These are phyloP conservation scores for Candida boidinii DNA, from an alignment of 805 yeast genomes.

Conservation along the genomic window DNA sequence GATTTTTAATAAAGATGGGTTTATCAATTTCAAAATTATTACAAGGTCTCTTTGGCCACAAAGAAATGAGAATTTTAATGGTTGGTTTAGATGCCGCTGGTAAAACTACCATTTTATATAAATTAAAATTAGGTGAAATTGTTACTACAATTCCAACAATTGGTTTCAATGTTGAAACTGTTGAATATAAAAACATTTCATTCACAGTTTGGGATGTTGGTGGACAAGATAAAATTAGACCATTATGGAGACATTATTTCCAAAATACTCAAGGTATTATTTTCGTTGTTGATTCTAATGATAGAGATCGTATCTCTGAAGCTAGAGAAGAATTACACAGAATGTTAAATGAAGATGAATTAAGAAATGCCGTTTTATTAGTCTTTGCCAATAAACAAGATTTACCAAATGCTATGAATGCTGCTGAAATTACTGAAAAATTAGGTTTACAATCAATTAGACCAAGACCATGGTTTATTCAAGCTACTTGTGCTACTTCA, in stretches of 20 bases:
- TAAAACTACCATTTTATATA: constrained; percentile 93
- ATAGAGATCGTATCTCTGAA: constrained; percentile 95
- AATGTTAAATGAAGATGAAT: constrained; percentile 97
- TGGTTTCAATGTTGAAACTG: constrained; percentile 96
- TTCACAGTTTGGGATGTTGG: constrained; percentile 99
- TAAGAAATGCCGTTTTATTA: constrained; percentile 89
- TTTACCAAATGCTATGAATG: constrained; percentile 98
- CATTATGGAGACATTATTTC: constrained; percentile 98
- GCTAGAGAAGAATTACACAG: constrained; percentile 98
- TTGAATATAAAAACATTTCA: constrained; percentile 92
- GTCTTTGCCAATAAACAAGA: constrained; percentile 98
- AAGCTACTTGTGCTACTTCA: constrained; percentile 97
- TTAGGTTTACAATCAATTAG: constrained; percentile 94
- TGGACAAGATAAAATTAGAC: constrained; percentile 99
- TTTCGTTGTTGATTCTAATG: constrained; percentile 96
- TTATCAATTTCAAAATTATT: constrained; percentile 89
- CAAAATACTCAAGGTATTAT: constrained; percentile 98
- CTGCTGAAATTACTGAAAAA: constrained; percentile 96
- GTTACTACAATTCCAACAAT: constrained; percentile 95
- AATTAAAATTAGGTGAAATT: constrained; percentile 91
- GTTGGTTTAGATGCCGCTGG: constrained; percentile 98
- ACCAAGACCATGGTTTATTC: constrained; percentile 99
- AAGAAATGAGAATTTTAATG: constrained; percentile 97
- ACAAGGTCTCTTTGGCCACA: constrained; percentile 92
- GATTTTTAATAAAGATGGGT: constrained; percentile 56